Evolutionary conservation across 2,329 filamentous ascomycete species (phyloP).

Genomic region (Pseudogymnoascus sp.): DNA sequence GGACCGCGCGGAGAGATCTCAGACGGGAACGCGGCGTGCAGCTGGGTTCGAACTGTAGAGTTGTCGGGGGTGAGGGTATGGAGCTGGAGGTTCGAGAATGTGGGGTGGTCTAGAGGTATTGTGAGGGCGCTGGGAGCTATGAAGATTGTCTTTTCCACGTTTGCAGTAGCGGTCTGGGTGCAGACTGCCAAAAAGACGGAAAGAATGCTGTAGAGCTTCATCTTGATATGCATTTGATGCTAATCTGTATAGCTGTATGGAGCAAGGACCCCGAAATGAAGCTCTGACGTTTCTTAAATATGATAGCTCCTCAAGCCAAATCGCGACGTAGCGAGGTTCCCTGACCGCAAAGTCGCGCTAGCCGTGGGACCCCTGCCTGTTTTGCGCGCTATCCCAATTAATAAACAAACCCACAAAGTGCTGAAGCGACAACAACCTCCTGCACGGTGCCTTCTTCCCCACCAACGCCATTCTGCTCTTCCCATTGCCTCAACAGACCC

Average conservation of each 20-base stretch:
- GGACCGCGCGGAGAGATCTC: conserved; percentile 44
- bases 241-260: not conserved
- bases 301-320: conserved; percentile 4
- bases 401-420: conserved; percentile 13
- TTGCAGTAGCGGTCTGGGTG: conserved; percentile 44
- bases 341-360: conserved; percentile 2
- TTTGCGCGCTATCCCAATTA: conserved; percentile 11
- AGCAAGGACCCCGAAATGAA: not conserved
- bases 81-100: conserved; percentile 54
- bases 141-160: conserved; percentile 90
- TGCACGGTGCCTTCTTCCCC: conserved; percentile 19
- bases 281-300: not conserved
- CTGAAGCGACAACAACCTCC: conserved; percentile 11
- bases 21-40: conserved; percentile 62
- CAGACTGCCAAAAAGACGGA: conserved; percentile 17
- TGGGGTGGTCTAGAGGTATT: conserved; percentile 47
- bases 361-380: conserved; percentile 4
- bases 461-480: conserved; percentile 17
- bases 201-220: conserved; percentile 16
- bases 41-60: conserved; percentile 49
- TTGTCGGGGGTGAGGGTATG: conserved; percentile 52
- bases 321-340: not conserved
- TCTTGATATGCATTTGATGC: not conserved
- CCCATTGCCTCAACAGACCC: conserved; percentile 17
- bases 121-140: conserved; percentile 54